Evolutionary conservation across 176 grass and related monocot species (phyloP), one percentile per base, ranked within the genome.

Genomic region (Ensete glaucum): DNA sequence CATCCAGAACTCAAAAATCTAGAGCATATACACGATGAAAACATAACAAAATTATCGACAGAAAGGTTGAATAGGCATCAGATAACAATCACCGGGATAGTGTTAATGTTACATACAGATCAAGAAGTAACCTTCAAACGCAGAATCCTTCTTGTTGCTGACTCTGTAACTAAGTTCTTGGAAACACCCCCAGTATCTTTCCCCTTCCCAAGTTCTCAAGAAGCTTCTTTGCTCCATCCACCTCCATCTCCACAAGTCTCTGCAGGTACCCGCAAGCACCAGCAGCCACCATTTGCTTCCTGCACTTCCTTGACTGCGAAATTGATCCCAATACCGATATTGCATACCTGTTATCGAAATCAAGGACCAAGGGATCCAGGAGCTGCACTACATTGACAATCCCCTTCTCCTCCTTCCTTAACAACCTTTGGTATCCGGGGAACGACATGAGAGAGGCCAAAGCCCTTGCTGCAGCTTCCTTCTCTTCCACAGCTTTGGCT

Each of bases 181-280:
- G 93, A 73, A 97, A 93, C 43, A 97, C 93, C 54, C 90, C 90
- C 53, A 92, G 82, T 78, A 97, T 90, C 55, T 86, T 90, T 43
- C 93, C 93, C 52, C 86, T 86, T 11, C 87, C 82, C 0, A 97
- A 81, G 70, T 75, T 86, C 74, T 90, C 93, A 64, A 83, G 80
- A 71, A 97, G 88, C 20, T 79, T 85, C 83, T 93, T 97, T 17
- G 93, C 93, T 8, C 87, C 93, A 1, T 92, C 90, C 9, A 93
- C 83, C 80, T 97, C 87, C 10, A 81, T 77, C 2, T 24, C 77
- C n/a, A 83, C 26, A 70, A 80, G 84, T 21, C 83, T 73, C 71
- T 81, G 87, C 77, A 97, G 67, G 80, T 83, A 97, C 23, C 83
- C 90, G 25, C 93, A 97, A 56, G 93, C 85, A 1, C 93, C 93